phyloP scores from a whole-genome alignment of 2,329 filamentous ascomycete species.

The Coniochaeta pulveracea region DNA sequence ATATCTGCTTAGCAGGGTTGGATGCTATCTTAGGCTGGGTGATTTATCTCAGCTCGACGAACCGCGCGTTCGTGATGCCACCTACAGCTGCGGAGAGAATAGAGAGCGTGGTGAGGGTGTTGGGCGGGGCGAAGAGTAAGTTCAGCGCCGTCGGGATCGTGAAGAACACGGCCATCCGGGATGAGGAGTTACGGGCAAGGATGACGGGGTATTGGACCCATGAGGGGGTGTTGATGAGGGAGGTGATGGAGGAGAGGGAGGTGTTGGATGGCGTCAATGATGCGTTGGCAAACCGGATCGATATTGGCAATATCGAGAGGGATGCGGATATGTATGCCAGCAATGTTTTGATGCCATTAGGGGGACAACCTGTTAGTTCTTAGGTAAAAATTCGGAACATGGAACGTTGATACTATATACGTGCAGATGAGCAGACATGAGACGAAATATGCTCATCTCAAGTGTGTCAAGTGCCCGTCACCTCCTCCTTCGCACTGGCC shows the following conservation, averaged over 20 bases:
- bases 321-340: slow-evolving; percentile 54
- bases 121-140: slow-evolving; percentile 53
- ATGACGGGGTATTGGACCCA: slow-evolving; percentile 69
- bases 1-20: slow-evolving; percentile 49
- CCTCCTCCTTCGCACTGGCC: too few relatives aligned
- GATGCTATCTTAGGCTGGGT: slow-evolving; percentile 53
- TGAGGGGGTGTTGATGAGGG: slow-evolving; percentile 60
- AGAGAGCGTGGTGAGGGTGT: slow-evolving; percentile 40
- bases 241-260: slow-evolving; percentile 69
- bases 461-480: too few relatives aligned
- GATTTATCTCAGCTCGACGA: slow-evolving; percentile 69
- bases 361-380: too few relatives aligned
- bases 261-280: slow-evolving; percentile 61
- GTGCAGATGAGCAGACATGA: too few relatives aligned
- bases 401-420: too few relatives aligned
- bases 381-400: too few relatives aligned
- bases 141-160: slow-evolving; percentile 64
- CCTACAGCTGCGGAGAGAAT: slow-evolving; percentile 54
- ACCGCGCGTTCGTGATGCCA: slow-evolving; percentile 60
- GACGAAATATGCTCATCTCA: too few relatives aligned
- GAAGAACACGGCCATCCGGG: slow-evolving; percentile 67
- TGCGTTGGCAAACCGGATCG: slow-evolving; percentile 51
- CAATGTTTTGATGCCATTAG: slow-evolving; percentile 27
- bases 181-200: slow-evolving; percentile 56
- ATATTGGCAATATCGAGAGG: slow-evolving; percentile 46